Evolutionary conservation across 2,329 filamentous ascomycete species (phyloP), one percentile per base, ranked within the genome.

Genomic region (Emericellopsis cladophorae): DNA sequence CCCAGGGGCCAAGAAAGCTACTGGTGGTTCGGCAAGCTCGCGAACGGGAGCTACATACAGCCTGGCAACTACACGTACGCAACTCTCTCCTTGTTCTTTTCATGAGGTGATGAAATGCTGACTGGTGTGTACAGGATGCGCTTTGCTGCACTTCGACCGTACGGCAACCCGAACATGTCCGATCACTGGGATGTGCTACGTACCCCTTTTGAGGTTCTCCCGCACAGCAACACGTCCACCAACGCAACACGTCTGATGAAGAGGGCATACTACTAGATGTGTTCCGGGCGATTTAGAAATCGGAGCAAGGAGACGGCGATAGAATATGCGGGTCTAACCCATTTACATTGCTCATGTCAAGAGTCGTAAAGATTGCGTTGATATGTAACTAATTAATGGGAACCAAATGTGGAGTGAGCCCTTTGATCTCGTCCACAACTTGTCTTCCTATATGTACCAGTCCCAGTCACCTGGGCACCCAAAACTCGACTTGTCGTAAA

Each of bases 1-100:
- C 51, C 57, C 2, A 55, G 63, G 5, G 54, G 55, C 2, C 56
- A 54, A 23, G 44, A 48, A 6, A 53, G 53, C 31, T 61, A 59
- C 37, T 65, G 59, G 56, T 66, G 64, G 64, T 61, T 66, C 15
- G 62, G 64, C 4, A 59, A 59, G 41, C 53, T 66, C 14, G 58
- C 62, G 11, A 63, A 66, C 41, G 63, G 62, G 5, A 57, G 60
- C 7, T 55, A 56, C 32, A 64, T 66, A 35, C 47, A 51, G 3
- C 59, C 61, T 2, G 64, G 64, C 2, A 59, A 60, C 31, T 67
- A 66, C 42, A 62, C 56, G 62, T 64, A 32, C 53, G 56, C 43
- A 14, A 12, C 35, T 34, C 14, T 10, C 9, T 9, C 23, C 29
- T 31, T 2, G 14, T 37, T 22, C 16, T 37, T n/a, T 37, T 16